Base-by-base conservation (phyloP, 2,329 filamentous ascomycete genomes). In the Parastagonospora nodorum region DNA sequence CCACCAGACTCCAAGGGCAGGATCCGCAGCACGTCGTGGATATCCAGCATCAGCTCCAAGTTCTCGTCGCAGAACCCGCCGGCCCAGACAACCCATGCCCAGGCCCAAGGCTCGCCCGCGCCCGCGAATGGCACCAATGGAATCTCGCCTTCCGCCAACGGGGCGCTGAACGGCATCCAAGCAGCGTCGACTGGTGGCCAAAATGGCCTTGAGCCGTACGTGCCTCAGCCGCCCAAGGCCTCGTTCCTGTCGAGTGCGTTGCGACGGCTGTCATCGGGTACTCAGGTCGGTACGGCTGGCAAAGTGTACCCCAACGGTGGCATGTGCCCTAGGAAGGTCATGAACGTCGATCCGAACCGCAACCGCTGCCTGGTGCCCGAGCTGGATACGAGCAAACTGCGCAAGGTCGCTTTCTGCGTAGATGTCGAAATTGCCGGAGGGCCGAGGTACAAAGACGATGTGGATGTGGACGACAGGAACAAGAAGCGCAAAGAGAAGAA, bases 371-470 rank as follows among this genome's bases (percentile, higher is more conserved):
- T 84, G 19, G 85, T 97, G 28, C 78, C 84, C 4, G 92, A 96
- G 60, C 79, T 99, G 40, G 87, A 92, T 59, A 85, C 88, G 64
- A 84, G 85, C 42, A 96, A 94, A 71, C 75, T 99, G 52, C 84
- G 91, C 46, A 85, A 92, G 45, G 94, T 99, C 0, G 89, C 93
- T 0, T 99, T 99, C 68, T 96, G 90, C 63, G 94, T 99, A 2
- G 94, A 99, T 67, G 92, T 99, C 4, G 94, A 99, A 73, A 96
- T 99, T 67, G 93, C 93, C 2, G 90, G 92, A 0, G 86, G 90
- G 67, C 90, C 92, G 19, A 87, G 85, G 61, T 94, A 95, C 61
- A 76, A 71, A 40, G 75, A 79, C 11, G 89, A 94, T 2, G 80
- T 80, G 12, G 82, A 82, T 6, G 44, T 65, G 64, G 48, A 76